Percentiles rank a stretch among this genome's conserved stretches.
phyloP scores from a whole-genome alignment of 192 early-diverging fungal species.

The Backusella morwellensis region DNA sequence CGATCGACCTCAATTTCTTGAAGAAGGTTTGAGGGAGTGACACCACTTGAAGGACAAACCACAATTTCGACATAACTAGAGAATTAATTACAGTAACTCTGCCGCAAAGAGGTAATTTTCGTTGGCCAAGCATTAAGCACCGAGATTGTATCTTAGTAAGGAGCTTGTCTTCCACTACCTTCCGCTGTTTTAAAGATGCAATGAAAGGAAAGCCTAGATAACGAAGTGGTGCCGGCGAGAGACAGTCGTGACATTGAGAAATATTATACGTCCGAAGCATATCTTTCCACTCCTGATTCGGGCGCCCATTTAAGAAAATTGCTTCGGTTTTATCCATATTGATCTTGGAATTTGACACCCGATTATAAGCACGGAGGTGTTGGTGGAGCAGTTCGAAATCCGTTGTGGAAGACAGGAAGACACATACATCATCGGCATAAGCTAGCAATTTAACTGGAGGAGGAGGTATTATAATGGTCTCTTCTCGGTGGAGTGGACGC shows the following conservation, averaged over 20 bases:
- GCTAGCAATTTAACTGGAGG: background rate
- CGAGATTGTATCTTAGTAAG: background rate
- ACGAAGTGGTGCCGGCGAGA: background rate
- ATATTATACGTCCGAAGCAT: background rate
- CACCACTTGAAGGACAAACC: background rate
- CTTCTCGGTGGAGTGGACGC: background rate
- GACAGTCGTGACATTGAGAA: background rate
- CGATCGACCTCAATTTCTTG: background rate
- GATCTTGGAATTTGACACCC: background rate
- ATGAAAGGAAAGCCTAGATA: constrained; percentile 1
- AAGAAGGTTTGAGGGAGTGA: background rate
- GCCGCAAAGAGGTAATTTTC: background rate
- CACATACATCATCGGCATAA: background rate
- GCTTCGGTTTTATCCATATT: background rate
- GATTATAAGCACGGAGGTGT: background rate
- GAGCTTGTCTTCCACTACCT: background rate
- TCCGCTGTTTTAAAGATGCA: background rate
- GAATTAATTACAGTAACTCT: background rate
- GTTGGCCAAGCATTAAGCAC: background rate
- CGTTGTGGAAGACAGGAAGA: background rate
- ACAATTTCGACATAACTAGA: background rate
- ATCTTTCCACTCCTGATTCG: background rate
- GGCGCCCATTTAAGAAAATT: background rate
- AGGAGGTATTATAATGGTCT: background rate
- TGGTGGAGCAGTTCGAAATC: background rate